Percentiles rank a stretch among this genome's conserved stretches.
Evolutionary conservation across 768 basidiomycete genomes (phyloP).

Genomic region (Rhizopogon vinicolor): DNA sequence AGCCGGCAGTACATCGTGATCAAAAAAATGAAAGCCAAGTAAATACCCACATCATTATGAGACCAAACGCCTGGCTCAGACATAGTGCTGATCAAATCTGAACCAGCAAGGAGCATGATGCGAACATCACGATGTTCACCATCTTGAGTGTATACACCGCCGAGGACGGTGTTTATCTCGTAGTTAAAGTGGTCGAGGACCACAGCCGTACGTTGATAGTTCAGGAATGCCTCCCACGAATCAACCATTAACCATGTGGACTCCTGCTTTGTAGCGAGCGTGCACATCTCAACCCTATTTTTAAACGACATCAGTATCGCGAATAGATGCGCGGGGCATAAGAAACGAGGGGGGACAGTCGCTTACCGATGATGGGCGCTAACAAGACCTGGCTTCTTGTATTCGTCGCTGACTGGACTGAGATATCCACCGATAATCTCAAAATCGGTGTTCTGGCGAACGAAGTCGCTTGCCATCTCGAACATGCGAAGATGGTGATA

Average conservation of each 20-base stretch:
- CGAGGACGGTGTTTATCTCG: constrained; percentile 82
- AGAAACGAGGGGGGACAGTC: neutral
- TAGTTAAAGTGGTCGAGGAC: constrained; percentile 97
- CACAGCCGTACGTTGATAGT: constrained; percentile 93
- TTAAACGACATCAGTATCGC: constrained; percentile 12
- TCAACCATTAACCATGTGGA: constrained; percentile 97
- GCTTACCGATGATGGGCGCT: constrained; percentile 85
- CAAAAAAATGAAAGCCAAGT: neutral
- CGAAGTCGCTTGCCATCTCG: constrained; percentile 98
- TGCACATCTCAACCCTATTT: constrained; percentile 80
- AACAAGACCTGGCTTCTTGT: constrained; percentile 94
- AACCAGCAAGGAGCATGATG: constrained; percentile 95
- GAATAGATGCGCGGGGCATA: neutral
- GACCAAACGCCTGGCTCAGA: constrained; percentile 98
- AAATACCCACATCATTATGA: constrained; percentile 76
- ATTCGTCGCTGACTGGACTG: constrained; percentile 92
- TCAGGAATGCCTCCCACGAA: constrained; percentile 94
- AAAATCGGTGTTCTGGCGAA: constrained; percentile 86
- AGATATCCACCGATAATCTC: constrained; percentile 96
- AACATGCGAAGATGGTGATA: constrained; percentile 99
- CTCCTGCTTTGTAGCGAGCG: constrained; percentile 84
- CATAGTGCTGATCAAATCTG: constrained; percentile 96
- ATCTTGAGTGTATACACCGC: constrained; percentile 71
- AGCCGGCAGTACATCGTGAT: neutral
- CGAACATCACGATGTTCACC: constrained; percentile 73